Conservation (phyloP, 495 filamentous ascomycete species). For the Hyaloscypha finlandica region DNA sequence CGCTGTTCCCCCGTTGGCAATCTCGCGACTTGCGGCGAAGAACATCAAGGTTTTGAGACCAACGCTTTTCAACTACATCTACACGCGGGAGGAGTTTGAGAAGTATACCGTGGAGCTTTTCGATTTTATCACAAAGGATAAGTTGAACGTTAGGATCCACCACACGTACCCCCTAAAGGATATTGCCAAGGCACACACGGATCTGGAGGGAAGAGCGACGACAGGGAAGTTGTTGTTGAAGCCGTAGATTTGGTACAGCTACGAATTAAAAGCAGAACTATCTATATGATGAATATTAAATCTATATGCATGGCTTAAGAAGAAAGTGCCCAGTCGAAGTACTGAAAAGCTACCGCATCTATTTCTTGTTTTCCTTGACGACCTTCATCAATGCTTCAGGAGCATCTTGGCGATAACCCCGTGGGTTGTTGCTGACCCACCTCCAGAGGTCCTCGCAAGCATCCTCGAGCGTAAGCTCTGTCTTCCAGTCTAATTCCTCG, state of each 20-base stretch:
- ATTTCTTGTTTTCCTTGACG: slow-evolving; percentile 58
- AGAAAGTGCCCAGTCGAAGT: not conserved
- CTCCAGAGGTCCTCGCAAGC: slow-evolving; percentile 94
- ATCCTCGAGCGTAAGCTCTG: slow-evolving; percentile 84
- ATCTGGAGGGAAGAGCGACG: slow-evolving; percentile 81
- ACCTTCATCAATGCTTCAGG: slow-evolving; percentile 78
- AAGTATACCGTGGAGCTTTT: slow-evolving; percentile 74
- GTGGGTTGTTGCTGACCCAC: slow-evolving; percentile 93
- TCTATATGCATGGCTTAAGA: slow-evolving; percentile 1
- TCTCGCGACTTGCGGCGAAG: slow-evolving; percentile 70
- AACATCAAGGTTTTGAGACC: slow-evolving; percentile 81
- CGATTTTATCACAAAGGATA: slow-evolving; percentile 63
- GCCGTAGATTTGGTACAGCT: slow-evolving; percentile 16
- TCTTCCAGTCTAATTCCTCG: slow-evolving; percentile 89
- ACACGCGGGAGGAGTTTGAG: slow-evolving; percentile 75
- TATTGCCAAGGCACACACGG: slow-evolving; percentile 71
- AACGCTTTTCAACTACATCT: slow-evolving; percentile 71
- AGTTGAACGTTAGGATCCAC: slow-evolving; percentile 75
- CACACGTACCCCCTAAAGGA: slow-evolving; percentile 81
- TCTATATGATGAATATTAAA: not conserved
- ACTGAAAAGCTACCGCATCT: not conserved
- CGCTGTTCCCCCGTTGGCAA: slow-evolving; percentile 71
- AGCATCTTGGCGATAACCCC: slow-evolving; percentile 89
- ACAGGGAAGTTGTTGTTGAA: slow-evolving; percentile 76
- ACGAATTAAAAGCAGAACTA: not conserved